Evolutionary conservation across 495 filamentous ascomycete species (phyloP).

Genomic region (Penicillium flavigenum): DNA sequence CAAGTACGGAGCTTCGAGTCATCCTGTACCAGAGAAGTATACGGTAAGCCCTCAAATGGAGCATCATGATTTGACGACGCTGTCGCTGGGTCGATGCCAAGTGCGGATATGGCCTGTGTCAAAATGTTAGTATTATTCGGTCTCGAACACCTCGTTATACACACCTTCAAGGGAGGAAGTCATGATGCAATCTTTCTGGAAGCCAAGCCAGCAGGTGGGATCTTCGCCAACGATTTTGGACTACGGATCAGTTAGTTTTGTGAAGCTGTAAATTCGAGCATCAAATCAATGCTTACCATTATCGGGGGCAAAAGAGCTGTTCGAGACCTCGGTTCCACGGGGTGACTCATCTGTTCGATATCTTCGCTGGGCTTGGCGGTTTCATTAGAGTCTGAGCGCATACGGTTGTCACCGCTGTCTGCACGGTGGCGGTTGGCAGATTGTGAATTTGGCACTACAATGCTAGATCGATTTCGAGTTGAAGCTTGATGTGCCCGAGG

Average conservation of each 20-base stretch:
- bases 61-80: slow-evolving; percentile 29
- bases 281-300: slow-evolving; percentile 55
- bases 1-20: not conserved
- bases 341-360: slow-evolving; percentile 61
- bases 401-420: slow-evolving; percentile 56
- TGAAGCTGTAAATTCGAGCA: not conserved
- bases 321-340: slow-evolving; percentile 73
- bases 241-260: slow-evolving; percentile 37
- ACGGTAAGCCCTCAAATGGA: no score
- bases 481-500: slow-evolving; percentile 64
- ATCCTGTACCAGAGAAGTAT: not conserved
- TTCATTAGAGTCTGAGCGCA: slow-evolving; percentile 66
- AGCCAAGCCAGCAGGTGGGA: slow-evolving; percentile 84
- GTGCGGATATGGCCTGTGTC: slow-evolving; percentile 77
- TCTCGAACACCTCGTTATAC: slow-evolving; percentile 17
- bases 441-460: slow-evolving; percentile 52
- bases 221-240: slow-evolving; percentile 84
- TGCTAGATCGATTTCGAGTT: slow-evolving; percentile 40
- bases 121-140: not conserved
- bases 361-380: slow-evolving; percentile 50
- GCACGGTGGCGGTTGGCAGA: slow-evolving; percentile 71
- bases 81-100: slow-evolving; percentile 76
- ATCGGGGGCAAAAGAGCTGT: slow-evolving; percentile 92
- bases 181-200: slow-evolving; percentile 86
- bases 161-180: slow-evolving; percentile 86